Evolutionary conservation across 2,329 filamentous ascomycete species (phyloP), one percentile per base, ranked within the genome.

Genomic region (Alternaria sp.): DNA sequence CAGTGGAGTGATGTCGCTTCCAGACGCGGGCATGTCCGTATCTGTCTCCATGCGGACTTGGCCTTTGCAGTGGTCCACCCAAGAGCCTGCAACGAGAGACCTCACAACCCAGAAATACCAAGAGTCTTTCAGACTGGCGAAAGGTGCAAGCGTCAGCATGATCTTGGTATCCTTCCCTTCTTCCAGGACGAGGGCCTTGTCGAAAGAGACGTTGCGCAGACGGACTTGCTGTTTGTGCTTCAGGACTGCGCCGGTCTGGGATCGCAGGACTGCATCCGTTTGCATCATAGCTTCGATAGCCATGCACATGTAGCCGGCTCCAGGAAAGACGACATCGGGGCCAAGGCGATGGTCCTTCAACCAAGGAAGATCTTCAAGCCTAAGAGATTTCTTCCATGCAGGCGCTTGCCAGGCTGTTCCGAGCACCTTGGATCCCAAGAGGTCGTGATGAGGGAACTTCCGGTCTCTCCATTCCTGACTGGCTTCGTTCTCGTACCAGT

Each of bases 321-420:
- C 41, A 14, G 76, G 77, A 53, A 70, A 75, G 8, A 78, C 46
- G 15, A 73, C 55, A 1, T 64, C 60, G 20, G 61, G 61, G 6
- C 43, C 50, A n/a, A 78, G 56, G 9, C 44, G 74, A 65, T 87
- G 83, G 44, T 84, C 82, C 0, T 66, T 61, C 2, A 85, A 55
- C 85, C 85, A 87, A 0, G 81, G 79, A 0, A 78, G 62, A 25
- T 84, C 75, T 0, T 71, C 66, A 0, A 80, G 55, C 5, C 74
- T 68, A 3, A 85, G 64, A 3, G 64, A 12, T 9, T 68, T 64
- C n/a, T 57, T 45, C 58, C 57, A 71, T 2, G 30, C 54, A 1
- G 56, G 63, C 21, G 55, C 44, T 12, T 21, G 23, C 41, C 41
- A 46, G 14, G 46, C 37, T 6, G 14, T 45, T 10, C 53, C 67